These are phyloP conservation scores for Phytophthora pseudosyringae DNA, from an alignment of 352 stramenopile genomes.

Conservation along the genomic window DNA sequence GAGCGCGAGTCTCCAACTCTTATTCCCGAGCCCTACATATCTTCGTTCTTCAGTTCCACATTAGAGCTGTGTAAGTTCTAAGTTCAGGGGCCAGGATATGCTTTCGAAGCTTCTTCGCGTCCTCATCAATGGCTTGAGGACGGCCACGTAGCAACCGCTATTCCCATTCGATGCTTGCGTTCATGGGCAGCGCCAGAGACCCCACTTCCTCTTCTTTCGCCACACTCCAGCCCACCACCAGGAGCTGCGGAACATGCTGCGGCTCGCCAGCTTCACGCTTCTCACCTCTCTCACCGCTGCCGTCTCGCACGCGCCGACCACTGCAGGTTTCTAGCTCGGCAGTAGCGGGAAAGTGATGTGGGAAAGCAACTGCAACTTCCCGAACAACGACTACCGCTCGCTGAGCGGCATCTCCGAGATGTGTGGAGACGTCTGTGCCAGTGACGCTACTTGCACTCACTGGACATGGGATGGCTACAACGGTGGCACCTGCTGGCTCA, in stretches of 20 bases:
- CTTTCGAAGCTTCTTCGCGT: slow-evolving; percentile 18
- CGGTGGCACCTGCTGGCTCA: slow-evolving; percentile 41
- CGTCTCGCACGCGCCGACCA: not conserved
- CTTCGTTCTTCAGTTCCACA: too few species aligned
- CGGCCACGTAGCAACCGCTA: slow-evolving; percentile 1
- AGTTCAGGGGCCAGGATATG: not conserved
- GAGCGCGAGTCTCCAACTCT: not conserved
- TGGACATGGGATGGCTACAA: slow-evolving; percentile 42
- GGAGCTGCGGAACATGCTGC: slow-evolving; percentile 5
- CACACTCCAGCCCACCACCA: not conserved
- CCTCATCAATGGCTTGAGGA: slow-evolving; percentile 14
- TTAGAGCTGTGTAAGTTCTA: too few species aligned
- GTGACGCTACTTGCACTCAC: slow-evolving; percentile 32
- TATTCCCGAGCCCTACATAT: slow-evolving; percentile 5
- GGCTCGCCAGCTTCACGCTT: slow-evolving; percentile 7
- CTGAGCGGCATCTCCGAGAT: slow-evolving; percentile 27
- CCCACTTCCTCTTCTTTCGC: slow-evolving; percentile 12
- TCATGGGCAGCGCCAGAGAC: not conserved
- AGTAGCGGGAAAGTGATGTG: slow-evolving; percentile 34
- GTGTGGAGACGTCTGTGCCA: slow-evolving; percentile 33
- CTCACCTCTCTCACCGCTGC: slow-evolving; percentile 2
- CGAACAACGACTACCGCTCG: slow-evolving; percentile 24
- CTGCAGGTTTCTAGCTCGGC: slow-evolving; percentile 21
- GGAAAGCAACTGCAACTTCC: slow-evolving; percentile 35
- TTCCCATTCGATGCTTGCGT: slow-evolving; percentile 3